These are phyloP conservation scores for Solanum sejunctum DNA, from an alignment of 257 asterid genomes.

Conservation along the genomic window DNA sequence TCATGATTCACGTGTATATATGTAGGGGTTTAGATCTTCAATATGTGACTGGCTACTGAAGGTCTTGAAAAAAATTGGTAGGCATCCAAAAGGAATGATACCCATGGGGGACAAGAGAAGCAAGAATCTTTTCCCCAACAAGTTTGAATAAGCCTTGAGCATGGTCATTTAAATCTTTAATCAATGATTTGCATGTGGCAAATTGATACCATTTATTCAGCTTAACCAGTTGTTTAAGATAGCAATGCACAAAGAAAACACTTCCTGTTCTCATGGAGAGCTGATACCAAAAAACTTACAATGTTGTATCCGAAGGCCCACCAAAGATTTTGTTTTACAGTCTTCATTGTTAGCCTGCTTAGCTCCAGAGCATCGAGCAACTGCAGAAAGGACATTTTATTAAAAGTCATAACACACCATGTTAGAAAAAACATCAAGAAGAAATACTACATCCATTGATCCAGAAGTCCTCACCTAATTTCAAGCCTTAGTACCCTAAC, in stretches of 20 bases:
- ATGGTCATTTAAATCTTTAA: neutral
- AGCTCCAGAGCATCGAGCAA: constrained; percentile 94
- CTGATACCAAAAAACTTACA: constrained; percentile 33
- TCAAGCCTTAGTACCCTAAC: neutral
- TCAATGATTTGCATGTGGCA: neutral
- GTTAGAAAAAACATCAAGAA: neutral
- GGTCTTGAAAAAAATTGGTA: neutral
- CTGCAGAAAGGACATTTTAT: constrained; percentile 26
- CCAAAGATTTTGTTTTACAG: constrained; percentile 95
- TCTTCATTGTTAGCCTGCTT: constrained; percentile 91
- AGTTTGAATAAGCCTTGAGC: neutral
- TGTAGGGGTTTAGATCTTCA: neutral
- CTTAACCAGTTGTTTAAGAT: neutral
- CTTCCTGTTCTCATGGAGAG: neutral
- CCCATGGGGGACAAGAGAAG: neutral
- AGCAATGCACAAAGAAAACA: neutral
- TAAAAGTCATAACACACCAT: neutral
- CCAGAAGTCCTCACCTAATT: neutral
- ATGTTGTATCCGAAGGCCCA: constrained; percentile 99
- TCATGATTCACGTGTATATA: neutral
- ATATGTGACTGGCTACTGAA: neutral
- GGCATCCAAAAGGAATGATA: neutral
- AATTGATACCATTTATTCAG: neutral
- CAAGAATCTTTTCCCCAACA: neutral
- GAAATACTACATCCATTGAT: neutral